Evolutionary conservation across 2,329 filamentous ascomycete genomes (phyloP).

Genomic region (Phaeosphaeria sp.): DNA sequence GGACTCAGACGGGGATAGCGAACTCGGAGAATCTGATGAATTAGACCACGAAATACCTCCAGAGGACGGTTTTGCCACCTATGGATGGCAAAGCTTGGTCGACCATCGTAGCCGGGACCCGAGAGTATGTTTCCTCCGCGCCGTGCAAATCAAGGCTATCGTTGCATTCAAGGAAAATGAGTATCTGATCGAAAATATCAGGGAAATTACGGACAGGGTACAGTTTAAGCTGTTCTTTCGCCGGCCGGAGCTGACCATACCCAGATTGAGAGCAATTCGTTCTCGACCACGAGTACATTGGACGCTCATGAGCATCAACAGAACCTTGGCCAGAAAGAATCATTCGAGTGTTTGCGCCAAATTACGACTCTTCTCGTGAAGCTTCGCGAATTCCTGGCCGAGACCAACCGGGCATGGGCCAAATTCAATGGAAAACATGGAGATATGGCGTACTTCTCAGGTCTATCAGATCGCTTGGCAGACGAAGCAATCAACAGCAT

Average conservation of each 20-base stretch:
- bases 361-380: neutral
- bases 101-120: constrained; percentile 3
- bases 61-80: neutral
- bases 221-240: too few species aligned
- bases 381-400: neutral
- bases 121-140: neutral
- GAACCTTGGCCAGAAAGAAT: neutral
- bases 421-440: neutral
- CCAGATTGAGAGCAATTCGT: too few species aligned
- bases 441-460: neutral
- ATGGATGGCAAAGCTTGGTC: neutral
- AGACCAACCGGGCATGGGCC: neutral
- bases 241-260: too few species aligned
- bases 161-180: neutral
- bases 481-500: too few species aligned
- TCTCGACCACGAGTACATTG: too few species aligned
- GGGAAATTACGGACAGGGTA: too few species aligned
- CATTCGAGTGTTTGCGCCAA: neutral
- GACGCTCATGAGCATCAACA: too few species aligned
- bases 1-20: too few species aligned
- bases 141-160: neutral
- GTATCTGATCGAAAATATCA: neutral
- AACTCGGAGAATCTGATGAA: too few species aligned
- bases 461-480: too few species aligned
- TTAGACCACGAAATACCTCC: neutral